Evolutionary conservation across 2,329 filamentous ascomycete genomes (phyloP).

Genomic region (Beauveria sp.): DNA sequence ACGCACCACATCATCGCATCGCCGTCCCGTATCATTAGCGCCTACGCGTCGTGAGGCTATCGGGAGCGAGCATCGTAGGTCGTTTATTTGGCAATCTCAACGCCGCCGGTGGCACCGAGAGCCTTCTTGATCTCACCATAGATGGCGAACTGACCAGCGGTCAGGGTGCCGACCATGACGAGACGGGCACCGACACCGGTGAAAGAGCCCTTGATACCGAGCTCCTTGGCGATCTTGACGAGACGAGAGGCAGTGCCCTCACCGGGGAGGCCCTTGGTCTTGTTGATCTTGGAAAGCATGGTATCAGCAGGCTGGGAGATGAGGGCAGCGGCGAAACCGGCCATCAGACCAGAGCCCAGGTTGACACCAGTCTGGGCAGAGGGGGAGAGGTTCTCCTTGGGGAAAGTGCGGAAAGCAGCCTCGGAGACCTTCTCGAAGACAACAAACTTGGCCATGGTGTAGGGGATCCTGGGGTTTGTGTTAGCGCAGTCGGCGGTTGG

Average conservation of each 20-base stretch:
- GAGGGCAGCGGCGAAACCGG: constrained; percentile 75
- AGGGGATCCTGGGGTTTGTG: constrained; percentile 56
- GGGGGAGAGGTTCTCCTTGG: constrained; percentile 63
- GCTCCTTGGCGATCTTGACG: constrained; percentile 82
- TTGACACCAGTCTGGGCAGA: constrained; percentile 72
- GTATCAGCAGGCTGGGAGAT: constrained; percentile 88
- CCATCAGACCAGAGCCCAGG: constrained; percentile 50
- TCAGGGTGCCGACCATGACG: constrained; percentile 61
- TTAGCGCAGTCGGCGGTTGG: background rate
- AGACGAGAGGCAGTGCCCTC: constrained; percentile 74
- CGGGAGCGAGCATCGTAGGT: background rate
- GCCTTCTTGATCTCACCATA: constrained; percentile 69
- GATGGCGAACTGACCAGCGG: constrained; percentile 80
- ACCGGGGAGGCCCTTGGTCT: constrained; percentile 80
- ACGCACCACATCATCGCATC: constrained; percentile 2
- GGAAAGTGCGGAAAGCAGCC: constrained; percentile 57
- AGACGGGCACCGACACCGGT: constrained; percentile 69
- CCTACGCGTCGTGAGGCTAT: background rate
- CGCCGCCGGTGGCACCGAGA: constrained; percentile 65
- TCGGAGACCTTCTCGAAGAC: constrained; percentile 86
- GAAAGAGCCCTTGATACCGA: constrained; percentile 72
- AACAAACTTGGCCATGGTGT: constrained; percentile 94
- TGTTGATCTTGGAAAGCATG: constrained; percentile 95
- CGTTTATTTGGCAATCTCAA: constrained; percentile 55
- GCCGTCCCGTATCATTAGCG: background rate